Evolutionary conservation across 169 alveolate species (phyloP), one percentile per base, ranked within the genome.

Genomic region (Haemoproteus tartakovskyi): DNA sequence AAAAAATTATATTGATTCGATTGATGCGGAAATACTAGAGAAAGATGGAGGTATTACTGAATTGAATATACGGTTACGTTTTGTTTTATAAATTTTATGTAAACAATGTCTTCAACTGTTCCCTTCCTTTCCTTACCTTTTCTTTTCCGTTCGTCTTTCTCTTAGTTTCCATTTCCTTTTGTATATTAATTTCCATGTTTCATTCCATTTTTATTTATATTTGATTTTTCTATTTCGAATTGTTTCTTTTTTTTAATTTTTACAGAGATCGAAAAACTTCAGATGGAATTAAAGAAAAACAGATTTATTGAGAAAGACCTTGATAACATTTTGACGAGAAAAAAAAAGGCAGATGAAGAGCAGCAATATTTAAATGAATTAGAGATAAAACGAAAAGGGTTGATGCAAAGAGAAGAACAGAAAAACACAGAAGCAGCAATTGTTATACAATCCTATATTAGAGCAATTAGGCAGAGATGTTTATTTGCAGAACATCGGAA

Each of bases 381-480:
- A 41, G 27, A 64, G 1, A 67, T 52, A 27, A 64, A 64, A 52
- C 50, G 82, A 52, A 16, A 46, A 2, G 40, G 14, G 36, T 52
- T 67, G 19, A 52, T 52, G 38, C 22, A 51, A 46, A 67, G 40
- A 40, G 19, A 45, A 27, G 70, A 67, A 37, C 30, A 67, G 22
- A 37, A 30, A 29, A 29, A 47, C 26, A 67, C 51, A 37, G 64
- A 67, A 19, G 82, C 82, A 14, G 82, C 82, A 5, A 41, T 46
- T 16, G 18, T 67, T 40, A 67, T 67, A 26, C 82, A 67, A 14
- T 52, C 82, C 9, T 67, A 67, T 36, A 67, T 67, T 3, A 67
- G 82, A 37, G 82, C 82, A 4, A 59, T 67, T 11, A 67, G 54
- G 40, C 60, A 67, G 41, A 40, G 82, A 5, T 40, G 41, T 24